A percentile compares a stretch with the other conserved stretches of the same genome.
Evolutionary conservation across 2,329 filamentous ascomycete genomes (phyloP).

Genomic region (Fusarium sambucinum): DNA sequence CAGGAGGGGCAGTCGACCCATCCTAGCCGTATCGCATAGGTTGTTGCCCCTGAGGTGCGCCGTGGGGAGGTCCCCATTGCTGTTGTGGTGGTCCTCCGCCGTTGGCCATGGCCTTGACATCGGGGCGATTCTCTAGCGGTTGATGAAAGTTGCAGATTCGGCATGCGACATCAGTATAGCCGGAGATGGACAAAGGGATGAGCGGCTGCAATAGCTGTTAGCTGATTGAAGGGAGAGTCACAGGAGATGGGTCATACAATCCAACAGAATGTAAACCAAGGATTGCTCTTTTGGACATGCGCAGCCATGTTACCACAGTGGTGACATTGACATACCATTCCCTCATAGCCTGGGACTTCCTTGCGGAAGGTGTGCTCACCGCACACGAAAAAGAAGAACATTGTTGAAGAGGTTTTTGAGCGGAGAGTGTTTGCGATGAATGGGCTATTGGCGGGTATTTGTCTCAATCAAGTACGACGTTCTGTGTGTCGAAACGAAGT

Average conservation of each 20-base stretch:
- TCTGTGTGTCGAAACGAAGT: slow-evolving; percentile 18
- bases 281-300: slow-evolving; percentile 71
- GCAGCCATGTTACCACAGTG: slow-evolving; percentile 75
- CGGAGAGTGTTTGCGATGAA: background rate
- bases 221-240: slow-evolving; percentile 1
- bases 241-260: slow-evolving; percentile 61
- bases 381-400: slow-evolving; percentile 73
- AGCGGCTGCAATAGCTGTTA: slow-evolving; percentile 65
- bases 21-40: slow-evolving; percentile 49
- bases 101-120: slow-evolving; percentile 66
- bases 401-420: slow-evolving; percentile 45
- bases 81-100: slow-evolving; percentile 55
- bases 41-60: slow-evolving; percentile 47
- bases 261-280: slow-evolving; percentile 86
- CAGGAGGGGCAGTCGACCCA: background rate
- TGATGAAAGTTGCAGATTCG: slow-evolving; percentile 82
- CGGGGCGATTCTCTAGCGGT: slow-evolving; percentile 68
- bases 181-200: slow-evolving; percentile 75
- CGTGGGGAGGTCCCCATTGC: slow-evolving; percentile 51
- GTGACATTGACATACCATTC: slow-evolving; percentile 71
- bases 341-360: slow-evolving; percentile 71
- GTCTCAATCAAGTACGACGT: background rate
- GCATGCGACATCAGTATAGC: slow-evolving; percentile 77
- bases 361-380: slow-evolving; percentile 72
- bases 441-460: slow-evolving; percentile 1